Evolutionary conservation across 2,329 filamentous ascomycete genomes (phyloP).

Genomic region (Alternaria ventricosa): DNA sequence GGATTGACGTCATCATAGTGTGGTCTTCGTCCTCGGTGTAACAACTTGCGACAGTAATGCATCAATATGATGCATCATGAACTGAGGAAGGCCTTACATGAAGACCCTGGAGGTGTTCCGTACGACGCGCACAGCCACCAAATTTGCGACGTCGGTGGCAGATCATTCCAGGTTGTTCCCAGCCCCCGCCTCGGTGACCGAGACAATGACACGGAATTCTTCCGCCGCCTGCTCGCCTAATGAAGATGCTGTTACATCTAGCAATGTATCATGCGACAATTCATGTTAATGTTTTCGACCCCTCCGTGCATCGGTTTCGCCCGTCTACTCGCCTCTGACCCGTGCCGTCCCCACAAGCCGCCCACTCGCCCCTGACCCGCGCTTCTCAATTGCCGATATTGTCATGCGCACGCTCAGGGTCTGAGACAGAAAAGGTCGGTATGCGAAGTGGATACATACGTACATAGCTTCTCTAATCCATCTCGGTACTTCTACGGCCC

Average conservation of each 20-base stretch:
- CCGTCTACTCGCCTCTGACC: slow-evolving; percentile 7
- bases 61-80: too few species aligned
- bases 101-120: not conserved
- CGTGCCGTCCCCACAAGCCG: slow-evolving; percentile 3
- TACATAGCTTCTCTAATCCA: not conserved
- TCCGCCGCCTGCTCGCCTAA: not conserved
- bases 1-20: too few species aligned
- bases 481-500: not conserved
- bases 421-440: not conserved
- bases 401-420: not conserved
- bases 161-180: not conserved
- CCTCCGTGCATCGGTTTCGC: not conserved
- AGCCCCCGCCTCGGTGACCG: not conserved
- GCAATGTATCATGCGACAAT: not conserved
- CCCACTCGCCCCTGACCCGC: slow-evolving; percentile 1
- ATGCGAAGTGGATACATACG: not conserved
- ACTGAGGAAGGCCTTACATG: not conserved
- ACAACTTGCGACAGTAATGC: too few species aligned
- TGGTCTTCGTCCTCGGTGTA: too few species aligned
- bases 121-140: not conserved
- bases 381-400: slow-evolving; percentile 1
- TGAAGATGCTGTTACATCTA: not conserved
- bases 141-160: not conserved
- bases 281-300: not conserved
- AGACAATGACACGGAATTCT: not conserved